Base-by-base conservation (phyloP, 805 yeast genomes). In the Metschnikowia amazonensis region DNA sequence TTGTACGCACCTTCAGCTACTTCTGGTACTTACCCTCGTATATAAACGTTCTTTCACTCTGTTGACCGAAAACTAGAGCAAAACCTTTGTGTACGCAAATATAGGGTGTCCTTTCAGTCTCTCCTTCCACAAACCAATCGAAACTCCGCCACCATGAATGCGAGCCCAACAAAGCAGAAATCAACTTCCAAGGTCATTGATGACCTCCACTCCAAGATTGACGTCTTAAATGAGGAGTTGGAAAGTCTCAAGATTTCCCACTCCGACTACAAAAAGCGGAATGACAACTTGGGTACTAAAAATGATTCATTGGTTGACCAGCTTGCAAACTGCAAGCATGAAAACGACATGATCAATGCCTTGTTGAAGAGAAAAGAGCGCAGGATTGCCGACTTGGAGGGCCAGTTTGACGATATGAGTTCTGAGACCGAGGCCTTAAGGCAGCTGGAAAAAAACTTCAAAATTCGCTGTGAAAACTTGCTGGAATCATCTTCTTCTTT, bases 291-390 rank as follows among this genome's bases (percentile, higher is more conserved):
- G 43, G 53, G 73, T 51, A 64, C 72, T 57, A 72, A 79, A 63
- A 68, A 81, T 55, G 81, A 77, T 53, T 67, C 75, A 45, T 67
- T 77, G 43, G 73, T 80, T 29, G 88, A 82, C 55, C 86, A 82
- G 62, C 63, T 82, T 49, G 80, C 88, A 25, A 82, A 81, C 51
- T 70, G 85, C 31, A 84, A 84, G 62, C 90, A 85, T 60, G 92
- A 88, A 57, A 83, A 83, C 55, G 89, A 86, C 51, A 83, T 83
- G 69, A 71, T 84, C 35, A 82, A 77, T 56, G 80, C 89, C 1
- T 66, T 86, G 50, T 65, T 87, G 47, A 79, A 76, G 50, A 69
- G 95, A 43, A 85, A 86, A 56, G 89, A 85, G 55, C 72, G 90
- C 42, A 70, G 87, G 43, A 76, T 86, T 21, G 57, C 68, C 25